A percentile compares a stretch with the other conserved stretches of the same genome.
Evolutionary conservation across 139 green algal species (phyloP).

Genomic region (Chlorella sp.): DNA sequence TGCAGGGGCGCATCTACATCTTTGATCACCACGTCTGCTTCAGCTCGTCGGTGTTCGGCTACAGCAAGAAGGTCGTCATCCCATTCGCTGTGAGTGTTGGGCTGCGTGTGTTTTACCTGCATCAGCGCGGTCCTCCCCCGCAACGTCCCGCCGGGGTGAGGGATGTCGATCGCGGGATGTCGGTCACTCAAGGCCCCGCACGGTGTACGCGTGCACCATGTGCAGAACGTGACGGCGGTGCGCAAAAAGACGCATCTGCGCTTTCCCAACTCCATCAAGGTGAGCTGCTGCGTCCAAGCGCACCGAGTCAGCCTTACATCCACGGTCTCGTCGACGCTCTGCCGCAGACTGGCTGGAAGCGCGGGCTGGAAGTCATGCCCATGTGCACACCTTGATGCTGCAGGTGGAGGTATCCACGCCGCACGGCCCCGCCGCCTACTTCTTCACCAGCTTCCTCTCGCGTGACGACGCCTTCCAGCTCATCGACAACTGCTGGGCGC

Average conservation of each 20-base stretch:
- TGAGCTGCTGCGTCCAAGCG: too few species aligned
- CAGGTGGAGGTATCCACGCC: background rate
- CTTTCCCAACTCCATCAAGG: conserved; percentile 81
- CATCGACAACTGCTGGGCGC: conserved; percentile 42
- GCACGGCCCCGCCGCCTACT: conserved; percentile 33
- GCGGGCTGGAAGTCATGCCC: too few species aligned
- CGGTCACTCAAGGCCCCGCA: background rate
- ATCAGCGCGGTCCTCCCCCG: too few species aligned
- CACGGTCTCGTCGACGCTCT: too few species aligned
- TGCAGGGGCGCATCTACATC: conserved; percentile 63
- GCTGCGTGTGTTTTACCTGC: too few species aligned
- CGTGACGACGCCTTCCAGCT: conserved; percentile 67
- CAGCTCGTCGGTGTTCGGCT: conserved; percentile 67
- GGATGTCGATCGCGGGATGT: too few species aligned
- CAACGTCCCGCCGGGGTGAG: too few species aligned
- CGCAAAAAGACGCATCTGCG: conserved; percentile 68
- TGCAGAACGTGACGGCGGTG: too few species aligned
- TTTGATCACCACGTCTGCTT: conserved; percentile 80
- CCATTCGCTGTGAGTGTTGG: background rate
- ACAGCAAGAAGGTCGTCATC: conserved; percentile 1
- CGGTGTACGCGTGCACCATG: too few species aligned
- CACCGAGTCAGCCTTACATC: too few species aligned
- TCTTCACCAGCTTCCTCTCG: conserved; percentile 85
- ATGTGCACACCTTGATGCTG: too few species aligned
- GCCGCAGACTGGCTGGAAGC: too few species aligned